These are phyloP conservation scores for Penicillium sumatraense DNA, from an alignment of 2,329 filamentous ascomycete species.

Conservation along the genomic window DNA sequence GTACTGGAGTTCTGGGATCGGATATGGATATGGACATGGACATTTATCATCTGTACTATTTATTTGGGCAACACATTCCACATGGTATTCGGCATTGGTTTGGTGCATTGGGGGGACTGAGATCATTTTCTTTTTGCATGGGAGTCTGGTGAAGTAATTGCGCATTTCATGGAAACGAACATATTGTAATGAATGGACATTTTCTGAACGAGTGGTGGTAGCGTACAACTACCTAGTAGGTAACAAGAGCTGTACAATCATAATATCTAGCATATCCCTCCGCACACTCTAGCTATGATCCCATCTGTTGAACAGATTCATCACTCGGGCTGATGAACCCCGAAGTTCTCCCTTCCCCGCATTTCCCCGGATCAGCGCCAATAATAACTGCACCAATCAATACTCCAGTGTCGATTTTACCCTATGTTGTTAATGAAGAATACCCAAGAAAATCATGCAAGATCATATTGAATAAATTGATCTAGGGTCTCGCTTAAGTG, in stretches of 20 bases:
- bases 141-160: not conserved
- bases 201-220: too few relatives aligned
- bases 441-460: not conserved
- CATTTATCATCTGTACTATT: slow-evolving; percentile 12
- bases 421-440: not conserved
- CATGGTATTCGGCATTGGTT: slow-evolving; percentile 13
- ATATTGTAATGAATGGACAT: slow-evolving; percentile 1
- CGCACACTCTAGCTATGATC: too few relatives aligned
- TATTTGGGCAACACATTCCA: slow-evolving; percentile 12
- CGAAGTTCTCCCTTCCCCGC: slow-evolving; percentile 21
- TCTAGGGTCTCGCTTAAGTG: not conserved
- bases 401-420: not conserved
- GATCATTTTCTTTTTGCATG: slow-evolving; percentile 2
- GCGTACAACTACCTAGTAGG: too few relatives aligned
- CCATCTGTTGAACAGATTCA: too few relatives aligned
- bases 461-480: not conserved
- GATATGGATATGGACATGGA: not conserved
- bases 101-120: slow-evolving; percentile 11
- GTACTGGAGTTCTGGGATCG: not conserved
- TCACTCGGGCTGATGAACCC: slow-evolving; percentile 21
- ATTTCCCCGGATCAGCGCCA: slow-evolving; percentile 19
- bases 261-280: too few relatives aligned
- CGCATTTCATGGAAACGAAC: slow-evolving; percentile 1
- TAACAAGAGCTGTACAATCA: too few relatives aligned
- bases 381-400: slow-evolving; percentile 37